Evolutionary conservation across 1,284 basidiomycete species (phyloP), one percentile per base, ranked within the genome.

Genomic region (Coniferiporia sulphurascens): DNA sequence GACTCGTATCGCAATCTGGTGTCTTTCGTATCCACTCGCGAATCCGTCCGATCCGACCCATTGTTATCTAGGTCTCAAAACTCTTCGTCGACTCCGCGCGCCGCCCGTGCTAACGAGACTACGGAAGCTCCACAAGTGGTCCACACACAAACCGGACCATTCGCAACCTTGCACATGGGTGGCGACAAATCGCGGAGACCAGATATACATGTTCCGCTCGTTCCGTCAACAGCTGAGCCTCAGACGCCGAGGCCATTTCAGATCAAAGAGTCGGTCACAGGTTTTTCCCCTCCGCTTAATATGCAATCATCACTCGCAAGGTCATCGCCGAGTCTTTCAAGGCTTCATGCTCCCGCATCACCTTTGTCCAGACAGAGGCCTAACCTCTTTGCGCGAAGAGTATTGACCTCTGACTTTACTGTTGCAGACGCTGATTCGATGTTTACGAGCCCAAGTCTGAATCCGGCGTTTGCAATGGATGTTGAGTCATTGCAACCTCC

Each of bases 381-480:
- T 3, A 34, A 17, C 49, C 15, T 32, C 3, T 35, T 3, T 41
- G 9, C 45, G 13, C 55, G 53, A 6, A 50, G 54, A 41, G 35
- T 50, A 22, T 27, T 62, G 12, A 49, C 34, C 17, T 34, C 56
- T 13, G 61, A 62, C 48, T 62, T 62, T 50, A 59, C 61, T 17
- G 45, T 56, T 22, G 61, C 57, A 4, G 61, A 62, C 48, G 61
- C 61, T 1, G 61, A 59, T 45, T 62, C 61, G 12, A 62, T 62
- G 57, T 62, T 62, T 49, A 54, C 52, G 32, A 59, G 45, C 17
- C 43, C 52, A 3, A 50, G 19, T 41, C 56, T 51, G 22, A 56
- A 62, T 49, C 57, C 60, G 9, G 55, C 55, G 4, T 63, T 61
- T 35, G 56, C 60, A 21, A 61, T 63, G 62, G 62, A 63, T 27